These are phyloP conservation scores for Microbotryum intermedium DNA, from an alignment of 1,284 basidiomycete species.

Conservation along the genomic window DNA sequence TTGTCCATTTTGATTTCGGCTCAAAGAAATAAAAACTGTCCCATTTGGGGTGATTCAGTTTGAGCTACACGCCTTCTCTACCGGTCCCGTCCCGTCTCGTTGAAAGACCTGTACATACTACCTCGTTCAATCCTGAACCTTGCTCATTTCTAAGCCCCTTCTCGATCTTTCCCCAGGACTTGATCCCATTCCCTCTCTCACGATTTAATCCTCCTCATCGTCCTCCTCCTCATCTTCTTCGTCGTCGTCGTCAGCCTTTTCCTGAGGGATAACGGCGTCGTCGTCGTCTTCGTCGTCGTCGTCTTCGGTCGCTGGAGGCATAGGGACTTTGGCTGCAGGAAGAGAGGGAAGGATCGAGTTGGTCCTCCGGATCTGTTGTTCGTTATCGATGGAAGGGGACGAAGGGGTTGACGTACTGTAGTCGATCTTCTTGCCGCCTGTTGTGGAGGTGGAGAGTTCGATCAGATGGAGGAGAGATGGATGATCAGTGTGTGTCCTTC, in stretches of 20 bases:
- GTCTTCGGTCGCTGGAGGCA: neutral
- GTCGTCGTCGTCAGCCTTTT: constrained; percentile 6
- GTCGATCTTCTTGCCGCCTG: constrained; percentile 23
- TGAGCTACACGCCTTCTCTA: too few relatives aligned
- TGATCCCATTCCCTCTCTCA: too few relatives aligned
- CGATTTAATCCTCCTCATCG: constrained; percentile 7
- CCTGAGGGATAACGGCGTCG: constrained; percentile 1
- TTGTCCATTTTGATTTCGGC: too few relatives aligned
- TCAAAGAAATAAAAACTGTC: too few relatives aligned
- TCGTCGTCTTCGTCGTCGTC: neutral
- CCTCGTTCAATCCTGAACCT: too few relatives aligned
- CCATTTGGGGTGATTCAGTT: too few relatives aligned
- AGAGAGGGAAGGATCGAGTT: neutral
- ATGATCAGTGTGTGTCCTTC: too few relatives aligned
- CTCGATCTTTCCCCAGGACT: too few relatives aligned
- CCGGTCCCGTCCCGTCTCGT: too few relatives aligned
- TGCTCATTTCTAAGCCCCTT: too few relatives aligned
- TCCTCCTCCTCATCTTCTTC: constrained; percentile 11
- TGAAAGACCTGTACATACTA: too few relatives aligned
- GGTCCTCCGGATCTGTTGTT: neutral
- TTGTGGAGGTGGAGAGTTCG: neutral
- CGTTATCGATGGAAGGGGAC: constrained; percentile 9
- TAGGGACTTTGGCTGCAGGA: neutral
- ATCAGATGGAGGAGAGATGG: neutral
- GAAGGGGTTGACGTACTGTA: constrained; percentile 1